Conservation (phyloP, 2,329 filamentous ascomycete genomes). For the Arthrinium phaeospermum region DNA sequence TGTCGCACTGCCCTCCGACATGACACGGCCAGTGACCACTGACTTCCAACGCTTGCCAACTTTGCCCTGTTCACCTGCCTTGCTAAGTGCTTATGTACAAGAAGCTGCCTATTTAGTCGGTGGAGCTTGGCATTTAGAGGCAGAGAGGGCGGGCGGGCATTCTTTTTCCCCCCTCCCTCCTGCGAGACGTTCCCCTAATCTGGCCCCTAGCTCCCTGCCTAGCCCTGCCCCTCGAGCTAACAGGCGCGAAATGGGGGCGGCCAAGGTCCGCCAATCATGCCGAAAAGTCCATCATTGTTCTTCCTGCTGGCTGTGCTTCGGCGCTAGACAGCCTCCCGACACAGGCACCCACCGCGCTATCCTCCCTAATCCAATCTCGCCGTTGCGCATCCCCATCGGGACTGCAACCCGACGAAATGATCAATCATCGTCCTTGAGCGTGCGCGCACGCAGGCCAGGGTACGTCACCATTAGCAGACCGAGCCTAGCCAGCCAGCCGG, state of each 20-base stretch:
- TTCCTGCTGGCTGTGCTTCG: background rate
- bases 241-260: background rate
- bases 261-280: background rate
- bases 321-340: background rate
- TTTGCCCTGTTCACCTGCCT: background rate
- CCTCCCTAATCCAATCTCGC: background rate
- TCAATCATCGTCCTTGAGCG: background rate
- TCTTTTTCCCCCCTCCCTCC: background rate
- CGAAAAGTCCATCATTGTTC: background rate
- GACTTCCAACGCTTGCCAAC: background rate
- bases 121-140: background rate
- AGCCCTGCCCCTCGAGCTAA: background rate
- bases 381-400: slow-evolving; percentile 3
- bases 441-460: background rate
- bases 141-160: background rate
- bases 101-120: background rate
- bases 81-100: background rate
- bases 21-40: background rate
- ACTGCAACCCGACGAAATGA: background rate
- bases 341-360: background rate
- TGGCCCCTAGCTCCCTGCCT: background rate
- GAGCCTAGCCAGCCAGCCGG: background rate
- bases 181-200: background rate
- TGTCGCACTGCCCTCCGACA: background rate
- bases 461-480: background rate